Evolutionary conservation across 805 yeast species (phyloP), one percentile per base, ranked within the genome.

Genomic region (Pichia membranifaciens): DNA sequence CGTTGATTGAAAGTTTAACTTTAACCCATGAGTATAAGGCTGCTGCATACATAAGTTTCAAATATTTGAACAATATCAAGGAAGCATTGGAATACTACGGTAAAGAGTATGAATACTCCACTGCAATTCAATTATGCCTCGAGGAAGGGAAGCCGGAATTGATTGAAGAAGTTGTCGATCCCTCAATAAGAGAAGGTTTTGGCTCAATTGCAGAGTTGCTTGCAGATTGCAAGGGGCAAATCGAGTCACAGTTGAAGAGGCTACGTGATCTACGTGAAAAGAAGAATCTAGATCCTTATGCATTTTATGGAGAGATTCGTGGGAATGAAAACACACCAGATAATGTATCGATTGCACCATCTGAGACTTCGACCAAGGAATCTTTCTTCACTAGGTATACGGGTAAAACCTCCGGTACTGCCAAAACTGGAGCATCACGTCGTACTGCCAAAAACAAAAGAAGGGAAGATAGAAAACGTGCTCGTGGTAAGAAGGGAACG

Each of bases 401-500:
- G 0, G 99, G 98, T 53, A 90, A 91, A 66, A 90, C 98, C 1
- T 74, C 84, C 1, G 96, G 96, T 21, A 93, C 99, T 3, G 98
- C 98, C 4, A 85, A 86, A 61, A 93, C 99, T 0, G 97, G 98
- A 25, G 97, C 93, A 2, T 83, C 96, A 0, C 78, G 99, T 65
- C 78, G 84, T 59, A 90, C 99, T 0, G 78, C 95, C 6, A 93
- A 93, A 69, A 93, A 93, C 66, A 79, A 82, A 54, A 86, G 96
- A 64, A 79, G 99, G 55, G 97, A 91, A 66, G 99, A 91, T 62
- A 79, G 99, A 58, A 93, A 93, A 70, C 78, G 81, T 51, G 99
- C 99, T 2, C 80, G 96, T 58, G 99, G 99, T 51, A 88, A 95
- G 72, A 93, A 93, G 70, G 98, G 98, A 41, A 91, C 97, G 6